Conservation (phyloP, 257 asterid species). For the Asclepias syriaca region DNA sequence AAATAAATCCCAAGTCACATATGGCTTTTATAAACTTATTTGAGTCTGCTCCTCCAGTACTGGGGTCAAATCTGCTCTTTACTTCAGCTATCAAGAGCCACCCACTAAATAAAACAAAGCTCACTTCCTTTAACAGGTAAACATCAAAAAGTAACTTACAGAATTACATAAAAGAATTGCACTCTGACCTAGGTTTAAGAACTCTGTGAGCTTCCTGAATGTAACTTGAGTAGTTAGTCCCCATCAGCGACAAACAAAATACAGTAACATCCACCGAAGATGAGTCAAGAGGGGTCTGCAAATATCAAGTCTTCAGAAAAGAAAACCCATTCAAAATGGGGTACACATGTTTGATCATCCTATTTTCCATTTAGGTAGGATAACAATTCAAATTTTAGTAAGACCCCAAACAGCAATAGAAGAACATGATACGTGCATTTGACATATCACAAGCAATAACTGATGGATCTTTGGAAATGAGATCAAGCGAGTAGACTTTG, state of each 20-base stretch:
- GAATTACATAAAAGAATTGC: conserved; percentile 6
- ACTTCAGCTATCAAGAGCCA: conserved; percentile 99
- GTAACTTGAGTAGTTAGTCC: conserved; percentile 75
- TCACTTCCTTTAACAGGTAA: conserved; percentile 7
- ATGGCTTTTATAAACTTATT: conserved; percentile 54
- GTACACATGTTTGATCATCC: background rate
- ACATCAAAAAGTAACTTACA: conserved; percentile 1
- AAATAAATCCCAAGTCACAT: conserved; percentile 67
- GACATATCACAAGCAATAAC: conserved; percentile 97
- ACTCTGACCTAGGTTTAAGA: conserved; percentile 58
- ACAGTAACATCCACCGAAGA: conserved; percentile 79
- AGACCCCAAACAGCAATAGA: background rate
- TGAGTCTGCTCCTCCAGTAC: conserved; percentile 85
- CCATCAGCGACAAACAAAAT: conserved; percentile 95
- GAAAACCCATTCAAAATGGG: background rate
- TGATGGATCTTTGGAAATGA: conserved; percentile 70
- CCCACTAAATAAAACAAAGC: conserved; percentile 47
- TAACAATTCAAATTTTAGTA: background rate
- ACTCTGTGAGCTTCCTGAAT: conserved; percentile 76
- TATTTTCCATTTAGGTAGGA: background rate
- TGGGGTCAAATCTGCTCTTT: conserved; percentile 88
- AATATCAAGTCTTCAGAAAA: conserved; percentile 12
- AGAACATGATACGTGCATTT: conserved; percentile 37
- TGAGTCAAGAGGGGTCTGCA: conserved; percentile 78
- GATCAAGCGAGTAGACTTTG: conserved; percentile 84